A percentile compares a stretch with the other conserved stretches of the same genome.
phyloP scores from a whole-genome alignment of 305 asterid genomes.

The Fraxinus dipetala region DNA sequence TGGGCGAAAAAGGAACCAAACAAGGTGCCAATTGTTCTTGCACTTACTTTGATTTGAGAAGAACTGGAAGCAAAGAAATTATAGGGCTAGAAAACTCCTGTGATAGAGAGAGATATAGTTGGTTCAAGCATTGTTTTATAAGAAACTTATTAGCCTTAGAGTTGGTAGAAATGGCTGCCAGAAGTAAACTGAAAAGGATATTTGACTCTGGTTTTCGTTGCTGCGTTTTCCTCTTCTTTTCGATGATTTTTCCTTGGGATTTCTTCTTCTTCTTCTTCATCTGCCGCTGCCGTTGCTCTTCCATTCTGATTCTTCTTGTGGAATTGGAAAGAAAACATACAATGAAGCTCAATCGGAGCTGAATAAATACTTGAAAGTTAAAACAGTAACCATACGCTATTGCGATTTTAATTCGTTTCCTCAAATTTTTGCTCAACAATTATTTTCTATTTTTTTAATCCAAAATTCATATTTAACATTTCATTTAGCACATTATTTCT shows the following conservation, averaged over 20 bases:
- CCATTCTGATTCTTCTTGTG: constrained; percentile 9
- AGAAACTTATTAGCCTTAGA: constrained; percentile 26
- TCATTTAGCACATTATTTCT: neutral
- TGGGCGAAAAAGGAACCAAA: neutral
- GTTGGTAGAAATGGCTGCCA: constrained; percentile 47
- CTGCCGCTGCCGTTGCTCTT: constrained; percentile 10
- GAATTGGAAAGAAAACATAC: neutral
- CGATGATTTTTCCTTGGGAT: constrained; percentile 10
- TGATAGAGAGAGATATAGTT: constrained; percentile 35
- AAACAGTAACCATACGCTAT: no score
- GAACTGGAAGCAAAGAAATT: constrained; percentile 64
- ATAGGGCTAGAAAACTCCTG: constrained; percentile 35
- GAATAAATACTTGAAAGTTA: no score
- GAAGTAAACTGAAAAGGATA: constrained; percentile 42
- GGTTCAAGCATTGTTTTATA: constrained; percentile 46
- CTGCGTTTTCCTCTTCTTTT: constrained; percentile 29
- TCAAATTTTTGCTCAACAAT: neutral
- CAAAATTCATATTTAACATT: no score
- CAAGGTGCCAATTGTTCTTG: neutral
- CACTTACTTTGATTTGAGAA: constrained; percentile 56
- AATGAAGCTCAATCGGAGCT: no score
- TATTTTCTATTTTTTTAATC: neutral
- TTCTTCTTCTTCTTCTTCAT: constrained; percentile 18
- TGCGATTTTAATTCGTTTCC: neutral
- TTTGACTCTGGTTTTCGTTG: constrained; percentile 24